These are phyloP conservation scores for Chamaecyparis obtusa DNA, from an alignment of 75 land plant species.

Conservation along the genomic window DNA sequence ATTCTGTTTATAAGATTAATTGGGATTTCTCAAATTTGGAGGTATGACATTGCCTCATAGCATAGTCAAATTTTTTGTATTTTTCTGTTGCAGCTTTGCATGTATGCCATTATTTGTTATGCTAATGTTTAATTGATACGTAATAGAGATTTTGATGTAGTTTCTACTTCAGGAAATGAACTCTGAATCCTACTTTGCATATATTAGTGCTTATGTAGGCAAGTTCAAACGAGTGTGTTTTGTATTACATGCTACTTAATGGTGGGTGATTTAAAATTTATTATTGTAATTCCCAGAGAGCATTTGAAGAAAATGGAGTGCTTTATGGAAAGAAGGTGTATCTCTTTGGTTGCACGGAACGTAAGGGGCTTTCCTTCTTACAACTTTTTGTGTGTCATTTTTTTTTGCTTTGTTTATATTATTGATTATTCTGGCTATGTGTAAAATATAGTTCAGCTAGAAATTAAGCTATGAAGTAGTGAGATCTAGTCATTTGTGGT, in stretches of 20 bases:
- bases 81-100: not conserved
- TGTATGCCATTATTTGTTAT: not conserved
- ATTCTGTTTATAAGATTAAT: slow-evolving; percentile 64
- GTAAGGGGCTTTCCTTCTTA: slow-evolving; percentile 40
- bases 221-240: not conserved
- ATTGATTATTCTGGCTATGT: not conserved
- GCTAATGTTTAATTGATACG: not conserved
- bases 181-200: not conserved
- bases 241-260: not conserved
- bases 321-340: slow-evolving; percentile 83
- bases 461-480: not conserved
- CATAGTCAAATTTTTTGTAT: not conserved
- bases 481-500: not conserved
- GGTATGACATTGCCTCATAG: slow-evolving; percentile 31
- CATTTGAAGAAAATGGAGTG: slow-evolving; percentile 85
- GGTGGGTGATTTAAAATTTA: not conserved
- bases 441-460: not conserved
- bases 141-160: not conserved
- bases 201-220: not conserved
- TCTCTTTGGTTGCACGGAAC: slow-evolving; percentile 94
- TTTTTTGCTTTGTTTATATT: not conserved
- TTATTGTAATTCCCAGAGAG: slow-evolving; percentile 42
- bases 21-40: slow-evolving; percentile 93
- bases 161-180: not conserved
- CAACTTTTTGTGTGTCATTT: not conserved